Evolutionary conservation across 768 basidiomycete species (phyloP).

Genomic region (Paxillus ammoniavirescens): DNA sequence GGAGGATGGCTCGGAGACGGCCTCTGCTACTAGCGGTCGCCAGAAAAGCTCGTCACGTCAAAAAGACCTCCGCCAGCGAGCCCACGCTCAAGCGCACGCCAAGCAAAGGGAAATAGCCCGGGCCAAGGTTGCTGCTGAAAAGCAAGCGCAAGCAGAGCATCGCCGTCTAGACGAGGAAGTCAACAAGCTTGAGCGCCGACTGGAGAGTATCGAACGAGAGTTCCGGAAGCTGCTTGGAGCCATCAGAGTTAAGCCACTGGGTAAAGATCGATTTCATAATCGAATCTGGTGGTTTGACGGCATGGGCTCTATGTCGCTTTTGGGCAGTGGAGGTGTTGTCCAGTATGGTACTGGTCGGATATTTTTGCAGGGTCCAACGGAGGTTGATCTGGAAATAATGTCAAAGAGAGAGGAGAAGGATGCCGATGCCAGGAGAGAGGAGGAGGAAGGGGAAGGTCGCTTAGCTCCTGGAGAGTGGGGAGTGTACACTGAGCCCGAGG

Average conservation of each 20-base stretch:
- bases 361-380: conserved; percentile 90
- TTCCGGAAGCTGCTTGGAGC: conserved; percentile 88
- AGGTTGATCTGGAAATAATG: conserved; percentile 74
- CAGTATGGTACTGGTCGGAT: conserved; percentile 88
- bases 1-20: conserved; percentile 60
- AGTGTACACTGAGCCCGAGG: conserved; percentile 82
- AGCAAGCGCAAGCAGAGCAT: conserved; percentile 80
- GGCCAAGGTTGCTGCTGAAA: conserved; percentile 73
- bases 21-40: conserved; percentile 40
- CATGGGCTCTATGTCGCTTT: conserved; percentile 78
- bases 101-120: conserved; percentile 82
- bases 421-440: conserved; percentile 57
- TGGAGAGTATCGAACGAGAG: conserved; percentile 89
- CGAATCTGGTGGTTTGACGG: conserved; percentile 99
- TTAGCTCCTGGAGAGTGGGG: conserved; percentile 84
- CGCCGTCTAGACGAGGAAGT: conserved; percentile 87
- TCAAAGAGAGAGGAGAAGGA: conserved; percentile 52
- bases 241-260: conserved; percentile 84
- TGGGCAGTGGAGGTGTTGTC: conserved; percentile 74
- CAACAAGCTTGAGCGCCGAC: conserved; percentile 72
- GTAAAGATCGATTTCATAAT: conserved; percentile 91
- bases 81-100: conserved; percentile 56
- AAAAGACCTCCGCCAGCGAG: conserved; percentile 51
- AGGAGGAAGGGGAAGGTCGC: conserved; percentile 82
- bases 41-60: conserved; percentile 49